Percentiles rank a stretch among this genome's conserved stretches.
These are phyloP conservation scores for Thermomucor indicae-seudaticae DNA, from an alignment of 371 early-diverging fungal species.

Conservation along the genomic window DNA sequence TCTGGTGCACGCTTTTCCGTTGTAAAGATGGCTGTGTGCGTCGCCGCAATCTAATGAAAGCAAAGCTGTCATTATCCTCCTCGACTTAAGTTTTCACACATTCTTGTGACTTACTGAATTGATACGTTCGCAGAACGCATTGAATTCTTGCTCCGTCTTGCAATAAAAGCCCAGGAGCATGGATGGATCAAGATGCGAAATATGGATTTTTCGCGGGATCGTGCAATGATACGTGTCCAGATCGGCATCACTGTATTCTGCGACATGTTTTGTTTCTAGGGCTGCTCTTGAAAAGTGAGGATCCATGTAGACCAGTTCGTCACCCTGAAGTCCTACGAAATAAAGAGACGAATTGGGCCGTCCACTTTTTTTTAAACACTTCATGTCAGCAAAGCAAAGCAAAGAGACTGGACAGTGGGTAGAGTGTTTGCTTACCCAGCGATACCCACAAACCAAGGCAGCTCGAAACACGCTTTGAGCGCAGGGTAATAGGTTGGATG, in stretches of 20 bases:
- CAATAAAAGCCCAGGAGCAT: conserved; percentile 92
- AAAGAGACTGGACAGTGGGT: too few relatives aligned
- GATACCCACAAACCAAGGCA: conserved; percentile 82
- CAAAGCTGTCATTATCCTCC: neutral
- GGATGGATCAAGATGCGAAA: conserved; percentile 85
- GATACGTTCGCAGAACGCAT: conserved; percentile 55
- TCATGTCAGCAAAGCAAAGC: too few relatives aligned
- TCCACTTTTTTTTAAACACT: conserved; percentile 61
- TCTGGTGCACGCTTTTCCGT: conserved; percentile 64
- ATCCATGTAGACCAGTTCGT: conserved; percentile 88
- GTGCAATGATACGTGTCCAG: conserved; percentile 81
- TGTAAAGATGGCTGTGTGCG: conserved; percentile 59
- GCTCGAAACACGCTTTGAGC: conserved; percentile 70
- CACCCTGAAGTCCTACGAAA: conserved; percentile 84
- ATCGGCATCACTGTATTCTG: conserved; percentile 61
- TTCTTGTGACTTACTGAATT: too few relatives aligned
- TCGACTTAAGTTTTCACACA: neutral
- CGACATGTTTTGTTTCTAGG: conserved; percentile 47
- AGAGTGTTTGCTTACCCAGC: conserved; percentile 65
- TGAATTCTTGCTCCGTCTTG: conserved; percentile 57
- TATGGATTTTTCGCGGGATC: conserved; percentile 64
- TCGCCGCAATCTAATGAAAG: conserved; percentile 32
- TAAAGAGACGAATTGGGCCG: conserved; percentile 91
- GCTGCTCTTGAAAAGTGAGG: conserved; percentile 86
- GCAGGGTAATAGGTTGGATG: conserved; percentile 81